These are phyloP conservation scores for Rhizoclosmatium globosum DNA, from an alignment of 192 early-diverging fungal species.

Conservation along the genomic window DNA sequence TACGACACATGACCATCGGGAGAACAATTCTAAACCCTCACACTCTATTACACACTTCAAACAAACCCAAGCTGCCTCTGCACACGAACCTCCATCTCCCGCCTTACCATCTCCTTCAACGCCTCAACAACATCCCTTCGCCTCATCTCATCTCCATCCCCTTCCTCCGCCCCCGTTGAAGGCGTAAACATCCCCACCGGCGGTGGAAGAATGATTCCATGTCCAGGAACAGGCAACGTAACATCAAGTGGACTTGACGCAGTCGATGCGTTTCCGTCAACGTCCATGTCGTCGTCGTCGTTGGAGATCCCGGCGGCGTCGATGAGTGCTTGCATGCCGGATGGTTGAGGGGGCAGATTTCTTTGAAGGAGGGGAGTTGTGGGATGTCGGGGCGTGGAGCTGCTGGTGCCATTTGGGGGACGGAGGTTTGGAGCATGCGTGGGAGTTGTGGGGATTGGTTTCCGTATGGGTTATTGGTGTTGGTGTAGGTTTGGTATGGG, in stretches of 20 bases:
- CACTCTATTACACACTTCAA: background rate
- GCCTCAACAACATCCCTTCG: background rate
- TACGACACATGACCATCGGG: background rate
- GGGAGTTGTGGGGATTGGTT: background rate
- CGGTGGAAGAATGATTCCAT: background rate
- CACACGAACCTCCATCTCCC: slow-evolving; percentile 4
- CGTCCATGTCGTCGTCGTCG: background rate
- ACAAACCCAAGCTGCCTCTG: slow-evolving; percentile 5
- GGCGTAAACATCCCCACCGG: background rate
- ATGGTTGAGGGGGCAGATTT: no score
- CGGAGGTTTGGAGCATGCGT: background rate
- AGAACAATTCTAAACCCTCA: background rate
- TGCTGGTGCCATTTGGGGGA: background rate
- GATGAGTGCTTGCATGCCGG: no score
- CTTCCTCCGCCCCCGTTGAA: background rate
- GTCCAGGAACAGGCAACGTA: background rate
- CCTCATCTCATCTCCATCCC: background rate
- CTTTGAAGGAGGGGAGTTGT: no score
- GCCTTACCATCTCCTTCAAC: slow-evolving; percentile 8
- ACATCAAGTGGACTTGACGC: slow-evolving; percentile 2
- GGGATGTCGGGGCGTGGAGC: background rate
- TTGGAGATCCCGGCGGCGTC: no score
- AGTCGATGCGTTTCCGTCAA: background rate
- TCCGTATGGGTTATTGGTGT: background rate
- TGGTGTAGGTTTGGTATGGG: background rate